Conservation (phyloP, 2,329 filamentous ascomycete genomes). For the Alternaria solani region DNA sequence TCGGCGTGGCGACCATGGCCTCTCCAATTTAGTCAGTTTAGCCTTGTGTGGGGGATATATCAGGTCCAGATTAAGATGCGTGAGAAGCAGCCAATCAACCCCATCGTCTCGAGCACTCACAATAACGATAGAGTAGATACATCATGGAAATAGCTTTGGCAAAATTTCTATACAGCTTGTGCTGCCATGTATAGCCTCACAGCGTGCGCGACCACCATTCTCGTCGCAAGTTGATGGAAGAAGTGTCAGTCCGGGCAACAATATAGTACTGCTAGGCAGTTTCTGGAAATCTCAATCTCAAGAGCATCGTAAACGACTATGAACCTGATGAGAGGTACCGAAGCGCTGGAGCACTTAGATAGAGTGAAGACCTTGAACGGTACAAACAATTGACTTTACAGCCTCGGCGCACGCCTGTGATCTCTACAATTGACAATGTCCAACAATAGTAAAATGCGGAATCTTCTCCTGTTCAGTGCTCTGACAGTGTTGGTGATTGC, state of each 20-base stretch:
- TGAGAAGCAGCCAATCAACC: constrained; percentile 29
- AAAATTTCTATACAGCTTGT: constrained; percentile 9
- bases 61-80: constrained; percentile 32
- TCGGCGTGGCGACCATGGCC: not conserved
- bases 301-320: constrained; percentile 16
- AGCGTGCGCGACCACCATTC: constrained; percentile 4
- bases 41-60: constrained; percentile 20
- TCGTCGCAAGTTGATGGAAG: constrained; percentile 17
- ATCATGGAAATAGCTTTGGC: constrained; percentile 12
- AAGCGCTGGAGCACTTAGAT: constrained; percentile 11
- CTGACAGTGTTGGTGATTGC: constrained; percentile 17
- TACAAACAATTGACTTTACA: constrained; percentile 13
- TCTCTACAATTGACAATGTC: not conserved
- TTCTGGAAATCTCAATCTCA: constrained; percentile 20
- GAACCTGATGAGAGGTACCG: constrained; percentile 7
- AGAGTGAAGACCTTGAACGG: constrained; percentile 6
- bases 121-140: constrained; percentile 34
- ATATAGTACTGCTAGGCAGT: constrained; percentile 20
- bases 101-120: constrained; percentile 1
- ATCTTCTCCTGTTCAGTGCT: constrained; percentile 13
- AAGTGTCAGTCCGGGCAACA: not conserved
- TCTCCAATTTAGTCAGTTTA: constrained; percentile 22
- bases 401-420: not conserved
- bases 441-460: constrained; percentile 22
- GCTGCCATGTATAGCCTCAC: constrained; percentile 26